These are phyloP conservation scores for Salix koriyanagi DNA, from an alignment of 345 rosid genomes.

Conservation along the genomic window DNA sequence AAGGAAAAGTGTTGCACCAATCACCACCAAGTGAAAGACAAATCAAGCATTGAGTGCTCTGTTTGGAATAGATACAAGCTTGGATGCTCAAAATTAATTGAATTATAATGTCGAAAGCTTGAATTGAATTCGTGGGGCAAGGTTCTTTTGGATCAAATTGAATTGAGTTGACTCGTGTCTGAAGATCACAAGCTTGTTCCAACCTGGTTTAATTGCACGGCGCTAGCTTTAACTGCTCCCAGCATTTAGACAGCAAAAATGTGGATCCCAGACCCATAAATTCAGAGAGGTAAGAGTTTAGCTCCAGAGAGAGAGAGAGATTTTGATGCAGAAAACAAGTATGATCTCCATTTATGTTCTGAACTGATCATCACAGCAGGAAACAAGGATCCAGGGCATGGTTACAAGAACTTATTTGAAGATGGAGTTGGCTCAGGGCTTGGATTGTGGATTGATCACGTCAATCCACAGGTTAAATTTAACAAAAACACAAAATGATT, in stretches of 20 bases:
- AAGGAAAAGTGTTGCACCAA: neutral
- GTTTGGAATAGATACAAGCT: neutral
- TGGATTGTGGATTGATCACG: too few relatives aligned
- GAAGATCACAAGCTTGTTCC: conserved; percentile 13
- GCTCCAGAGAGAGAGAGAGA: too few relatives aligned
- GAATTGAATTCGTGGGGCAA: neutral
- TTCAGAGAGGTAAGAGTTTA: neutral
- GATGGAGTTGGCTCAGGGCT: too few relatives aligned
- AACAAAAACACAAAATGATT: neutral
- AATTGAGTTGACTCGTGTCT: neutral
- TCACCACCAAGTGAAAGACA: conserved; percentile 1
- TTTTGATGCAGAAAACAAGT: too few relatives aligned
- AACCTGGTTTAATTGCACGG: neutral
- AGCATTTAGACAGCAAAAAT: neutral
- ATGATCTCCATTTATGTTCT: too few relatives aligned
- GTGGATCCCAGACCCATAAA: neutral
- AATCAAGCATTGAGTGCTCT: neutral
- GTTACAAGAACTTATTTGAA: too few relatives aligned
- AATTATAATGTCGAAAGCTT: neutral
- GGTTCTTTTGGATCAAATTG: neutral
- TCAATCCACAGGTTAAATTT: too few relatives aligned
- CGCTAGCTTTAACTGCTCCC: neutral
- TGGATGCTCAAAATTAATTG: neutral
- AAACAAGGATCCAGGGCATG: too few relatives aligned
- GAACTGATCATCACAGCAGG: too few relatives aligned